Evolutionary conservation across 1,139 yeast species (phyloP), one percentile per base, ranked within the genome.

Genomic region (Geotrichum siamense): DNA sequence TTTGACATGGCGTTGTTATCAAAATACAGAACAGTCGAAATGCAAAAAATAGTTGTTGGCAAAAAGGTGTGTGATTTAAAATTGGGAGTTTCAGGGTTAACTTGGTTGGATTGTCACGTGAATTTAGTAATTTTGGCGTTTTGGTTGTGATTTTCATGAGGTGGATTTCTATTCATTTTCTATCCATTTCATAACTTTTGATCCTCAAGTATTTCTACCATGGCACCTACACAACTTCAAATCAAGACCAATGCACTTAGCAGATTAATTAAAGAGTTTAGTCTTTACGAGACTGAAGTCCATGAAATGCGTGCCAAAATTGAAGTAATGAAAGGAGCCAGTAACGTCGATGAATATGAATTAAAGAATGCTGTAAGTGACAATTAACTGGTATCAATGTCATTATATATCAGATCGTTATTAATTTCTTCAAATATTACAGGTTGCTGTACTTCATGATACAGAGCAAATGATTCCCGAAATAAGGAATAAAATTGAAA

Each of bases 201-300:
- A n/a, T n/a, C n/a, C n/a, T n/a, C n/a, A n/a, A n/a, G n/a, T n/a
- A n/a, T n/a, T n/a, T n/a, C n/a, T n/a, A 23, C 26, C 21, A 86
- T 84, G 89, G 75, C 89, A 2, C 95, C 95, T 38, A 69, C 87
- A 1, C 79, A 74, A 51, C 63, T 84, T 44, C 84, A 82, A 55
- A 85, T 87, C 63, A 86, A 86, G 57, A 71, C 76, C 41, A 77
- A 75, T 51, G 93, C 96, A 2, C 69, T 87, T 43, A 74, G 75
- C 51, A 72, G 96, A 50, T 70, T 89, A 31, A 57, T 82, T 44
- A 85, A 85, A 55, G 96, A 87, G 59, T 79, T 81, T 53, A 59
- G 59, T 13, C 68, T 78, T 35, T 87, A 86, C 60, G 67, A 72
- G 41, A 69, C 73, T 48, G 96, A 87, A 58, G 71, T 77, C 28